Base-by-base conservation (phyloP, 2,329 filamentous ascomycete genomes). In the Chaetomium globosum region DNA sequence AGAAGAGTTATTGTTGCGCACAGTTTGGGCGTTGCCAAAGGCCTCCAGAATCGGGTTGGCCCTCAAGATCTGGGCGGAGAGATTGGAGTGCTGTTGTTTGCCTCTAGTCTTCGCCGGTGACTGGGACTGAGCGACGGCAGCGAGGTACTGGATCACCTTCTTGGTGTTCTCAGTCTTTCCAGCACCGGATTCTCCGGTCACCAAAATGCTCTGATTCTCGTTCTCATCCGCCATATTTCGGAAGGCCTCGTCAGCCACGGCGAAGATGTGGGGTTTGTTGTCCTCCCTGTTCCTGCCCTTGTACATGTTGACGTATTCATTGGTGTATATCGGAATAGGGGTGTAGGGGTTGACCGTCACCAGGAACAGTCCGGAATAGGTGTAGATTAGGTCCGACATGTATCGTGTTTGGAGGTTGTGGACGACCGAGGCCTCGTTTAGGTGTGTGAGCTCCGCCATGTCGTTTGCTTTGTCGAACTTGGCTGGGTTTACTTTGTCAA, bases 401-500 rank as follows among this genome's bases (percentile, higher is more conserved):
- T 99, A 99, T 78, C 95, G 85, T 83, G 92, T 94, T 71, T 96
- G 90, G 64, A 99, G 85, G 75, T 99, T 99, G 80, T 99, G 93
- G 59, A 99, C 93, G 59, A 99, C 95, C 0, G 95, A 98, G 26
- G 94, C 91, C 80, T 99, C 95, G 78, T 99, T 99, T 69, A 99
- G 82, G 78, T 99, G 95, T 6, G 95, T 99, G 74, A 99, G 85
- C 77, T 99, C 95, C 28, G 96, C 95, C 95, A 99, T 99, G 78
- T 99, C 96, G 80, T 96, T 93, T 69, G 94, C 94, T 79, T 97
- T 99, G 85, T 99, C 95, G 80, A 99, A 99, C 77, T 99, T 99
- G 74, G 94, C 94, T 55, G 95, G 95, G 79, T 99, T 99, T 81
- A 99, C 96, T 79, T 97, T 98, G 83, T 99, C 96, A 71, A 97